Evolutionary conservation across 2,329 filamentous ascomycete genomes (phyloP), one percentile per base, ranked within the genome.

Genomic region (Colletotrichum sp.): DNA sequence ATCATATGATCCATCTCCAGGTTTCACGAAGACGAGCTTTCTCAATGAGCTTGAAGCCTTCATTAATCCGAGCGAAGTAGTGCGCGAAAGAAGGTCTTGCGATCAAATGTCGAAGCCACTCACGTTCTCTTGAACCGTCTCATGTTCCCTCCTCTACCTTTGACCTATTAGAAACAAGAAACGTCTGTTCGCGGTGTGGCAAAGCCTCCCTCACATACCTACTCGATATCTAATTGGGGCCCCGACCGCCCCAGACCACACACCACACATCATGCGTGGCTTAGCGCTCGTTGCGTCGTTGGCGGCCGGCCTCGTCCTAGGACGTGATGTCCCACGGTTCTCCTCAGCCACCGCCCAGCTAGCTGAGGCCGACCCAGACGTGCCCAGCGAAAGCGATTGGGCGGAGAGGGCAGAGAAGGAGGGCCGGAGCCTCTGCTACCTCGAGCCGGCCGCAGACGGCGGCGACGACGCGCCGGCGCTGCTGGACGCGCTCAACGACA

Each of bases 391-490:
- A 2, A 30, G 25, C 2, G 72, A 65, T 15, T 78, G 77, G 77
- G 57, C 11, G 6, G 61, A 66, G 87, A 88, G 87, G 87, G 87
- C 30, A 83, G 64, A 39, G 12, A 66, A 87, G 75, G 83, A 81
- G 68, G 72, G 75, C 9, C 80, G 81, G 44, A 74, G 80, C 55
- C 71, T 84, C 30, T 81, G 82, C 78, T 74, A 83, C 60, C 57
- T 85, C 48, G 22, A 80, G 36, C 82, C 83, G 2, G 28, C 78
- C 22, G 27, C 36, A 19, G 16, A 80, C 7, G 82, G 80, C 2
- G 79, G 78, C 3, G 83, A 85, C 71, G 82, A 84, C 67, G 82
- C 81, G 6, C 80, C 79, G 2, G 78, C 78, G 13, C 83, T 85
- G 28, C 76, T 80, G n/a, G 63, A 81, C 6, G 82, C 83, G 3